Evolutionary conservation across 352 stramenopile species (phyloP), one percentile per base, ranked within the genome.

Genomic region (Phytophthora sansomeana): DNA sequence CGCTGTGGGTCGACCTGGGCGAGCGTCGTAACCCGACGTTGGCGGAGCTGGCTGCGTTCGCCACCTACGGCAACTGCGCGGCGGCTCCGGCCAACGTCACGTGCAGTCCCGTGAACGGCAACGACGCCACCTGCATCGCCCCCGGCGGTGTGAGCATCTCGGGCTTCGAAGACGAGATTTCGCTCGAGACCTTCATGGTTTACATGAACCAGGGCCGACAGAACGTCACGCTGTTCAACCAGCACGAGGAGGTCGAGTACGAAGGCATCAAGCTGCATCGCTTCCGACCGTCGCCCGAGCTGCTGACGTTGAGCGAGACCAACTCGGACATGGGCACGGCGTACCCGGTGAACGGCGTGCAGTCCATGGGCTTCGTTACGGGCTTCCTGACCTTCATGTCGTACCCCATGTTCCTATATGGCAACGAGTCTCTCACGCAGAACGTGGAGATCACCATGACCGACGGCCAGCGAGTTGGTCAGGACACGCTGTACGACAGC

Each of bases 321-420:
- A 76, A 77, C 41, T 29, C 55, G 3, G 19, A 58, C 7, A 83
- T 79, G 50, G 80, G 83, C 30, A 91, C 77, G 28, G 80, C 59
- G 6, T 65, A 39, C 24, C 83, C 83, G 1, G 75, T 90, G 10
- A 54, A 86, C 14, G 83, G 80, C 7, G 68, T 91, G 38, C 83
- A 90, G 47, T 55, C 59, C 5, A 52, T 91, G 49, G 69, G 57
- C 7, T 89, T 91, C 63, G 72, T 63, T 28, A 49, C 61, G 26
- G 80, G 80, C 24, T 91, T 91, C 59, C 64, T 89, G 36, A 69
- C 79, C 10, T 90, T 80, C 47, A 46, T 87, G 30, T 89, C 78
- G 52, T 89, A 80, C 66, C 83, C 83, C 13, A 60, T 89, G 52
- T 91, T 79, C 74, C 51, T 90, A 14, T 87, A 73, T 35, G 83